A percentile compares a stretch with the other conserved stretches of the same genome.
Conservation (phyloP, 345 rosid species). For the Kandelia obovata region DNA sequence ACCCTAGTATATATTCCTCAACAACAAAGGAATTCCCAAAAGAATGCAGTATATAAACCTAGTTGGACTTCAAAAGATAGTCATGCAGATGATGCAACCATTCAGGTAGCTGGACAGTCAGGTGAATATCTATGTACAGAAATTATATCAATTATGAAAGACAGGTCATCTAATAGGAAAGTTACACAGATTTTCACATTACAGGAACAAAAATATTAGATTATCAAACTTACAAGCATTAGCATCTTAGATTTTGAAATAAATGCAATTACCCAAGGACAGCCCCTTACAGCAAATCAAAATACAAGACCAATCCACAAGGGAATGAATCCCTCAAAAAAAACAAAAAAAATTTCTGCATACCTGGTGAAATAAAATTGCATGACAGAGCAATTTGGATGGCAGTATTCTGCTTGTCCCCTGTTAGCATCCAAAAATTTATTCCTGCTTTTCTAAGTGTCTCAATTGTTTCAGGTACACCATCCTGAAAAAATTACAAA, state of each 20-base stretch:
- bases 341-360: constrained; percentile 7
- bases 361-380: constrained; percentile 96
- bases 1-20: too few species aligned
- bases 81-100: not conserved
- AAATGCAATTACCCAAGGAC: not conserved
- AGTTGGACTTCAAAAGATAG: not conserved
- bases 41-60: too few species aligned
- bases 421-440: constrained; percentile 99
- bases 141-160: not conserved
- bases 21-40: too few species aligned
- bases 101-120: not conserved
- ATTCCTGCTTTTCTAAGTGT: constrained; percentile 93
- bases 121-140: not conserved
- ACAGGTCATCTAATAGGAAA: not conserved
- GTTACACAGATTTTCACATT: not conserved
- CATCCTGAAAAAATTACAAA: constrained; percentile 57
- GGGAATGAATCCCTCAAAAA: not conserved
- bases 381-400: constrained; percentile 98
- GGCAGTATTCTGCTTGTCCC: constrained; percentile 96
- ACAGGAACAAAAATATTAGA: not conserved
- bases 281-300: not conserved
- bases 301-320: not conserved
- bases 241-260: not conserved
- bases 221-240: not conserved
- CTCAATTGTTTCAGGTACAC: constrained; percentile 94